Base-by-base conservation (phyloP, 176 grass and related monocot genomes). In the Typha latifolia region DNA sequence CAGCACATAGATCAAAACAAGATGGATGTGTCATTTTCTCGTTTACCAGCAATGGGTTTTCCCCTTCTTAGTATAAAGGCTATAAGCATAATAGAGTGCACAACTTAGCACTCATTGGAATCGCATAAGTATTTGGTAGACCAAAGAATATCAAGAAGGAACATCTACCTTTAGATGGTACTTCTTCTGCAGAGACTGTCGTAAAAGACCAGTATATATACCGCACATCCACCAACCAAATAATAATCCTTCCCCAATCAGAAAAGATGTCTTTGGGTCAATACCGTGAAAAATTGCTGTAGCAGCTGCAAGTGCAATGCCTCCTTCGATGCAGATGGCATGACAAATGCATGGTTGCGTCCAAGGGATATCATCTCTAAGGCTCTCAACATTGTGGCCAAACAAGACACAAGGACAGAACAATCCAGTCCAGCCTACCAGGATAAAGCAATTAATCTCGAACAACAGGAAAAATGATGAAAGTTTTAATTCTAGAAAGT, bases 401-500 rank as follows among this genome's bases (percentile, higher is more conserved):
- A 84, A 91, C 85, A 87, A 68, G 12, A 91, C 88, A 69, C 88
- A 91, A 37, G 81, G 84, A 63, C 84, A 87, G 65, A 91, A 76
- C 11, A 84, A 74, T 57, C 84, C 88, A 63, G 78, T 87, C 67
- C 84, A 12, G 69, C 88, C 81, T 87, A 82, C 55, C 22, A 64
- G 9, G 7, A 51, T 21, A 21, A 59, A 59, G 5, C 20, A 16
- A 59, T 2, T 59, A 43, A 43, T 43, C 37, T 10, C 37, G 1
- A 59, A 59, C 18, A 59, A 59, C 53, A 59, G 14, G 37, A 43
- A 59, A 20, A 59, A 59, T 21, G 18, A 22, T 9, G n/a, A 6
- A 59, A 2, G 53, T 59, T 59, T 22, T 8, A 59, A 59, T 21
- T 59, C 53, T 22, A 59, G 20, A 59, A 21, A 19, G 53, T 43